These are phyloP conservation scores for Cunninghamia lanceolata DNA, from an alignment of 75 land plant species.

Conservation along the genomic window DNA sequence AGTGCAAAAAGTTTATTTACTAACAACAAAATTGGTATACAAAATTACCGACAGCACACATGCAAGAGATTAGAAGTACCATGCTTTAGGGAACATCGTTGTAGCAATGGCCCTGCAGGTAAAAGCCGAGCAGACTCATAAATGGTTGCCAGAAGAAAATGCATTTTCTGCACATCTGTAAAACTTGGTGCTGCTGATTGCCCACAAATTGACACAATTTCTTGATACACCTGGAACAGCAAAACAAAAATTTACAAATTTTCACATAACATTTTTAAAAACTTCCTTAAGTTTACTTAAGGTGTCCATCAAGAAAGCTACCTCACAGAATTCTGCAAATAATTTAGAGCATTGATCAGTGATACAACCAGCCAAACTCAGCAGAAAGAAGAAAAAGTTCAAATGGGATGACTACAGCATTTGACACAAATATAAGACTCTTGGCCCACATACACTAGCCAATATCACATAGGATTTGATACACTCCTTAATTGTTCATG, in stretches of 20 bases:
- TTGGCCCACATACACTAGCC: background rate
- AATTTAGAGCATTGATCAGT: background rate
- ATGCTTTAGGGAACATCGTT: conserved; percentile 53
- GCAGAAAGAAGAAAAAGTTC: background rate
- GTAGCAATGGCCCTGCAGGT: conserved; percentile 59
- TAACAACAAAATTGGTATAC: background rate
- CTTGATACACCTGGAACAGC: conserved; percentile 38
- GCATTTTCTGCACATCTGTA: conserved; percentile 31
- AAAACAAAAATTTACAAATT: background rate
- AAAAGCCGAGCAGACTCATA: conserved; percentile 72
- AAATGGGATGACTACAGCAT: background rate
- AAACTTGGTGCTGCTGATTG: conserved; percentile 1
- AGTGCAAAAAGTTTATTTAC: background rate
- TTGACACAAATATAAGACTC: background rate
- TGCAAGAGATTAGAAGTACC: conserved; percentile 26
- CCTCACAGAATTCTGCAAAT: background rate
- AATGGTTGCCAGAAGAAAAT: conserved; percentile 47
- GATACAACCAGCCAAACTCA: background rate
- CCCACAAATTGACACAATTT: conserved; percentile 26
- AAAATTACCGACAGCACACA: background rate
- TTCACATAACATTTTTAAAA: background rate
- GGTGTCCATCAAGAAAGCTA: background rate
- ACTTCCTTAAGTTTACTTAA: background rate
- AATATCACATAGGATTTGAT: background rate
- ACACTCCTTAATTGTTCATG: background rate